Evolutionary conservation across 2,329 filamentous ascomycete genomes (phyloP).

Genomic region (Harringtonia lauricola): DNA sequence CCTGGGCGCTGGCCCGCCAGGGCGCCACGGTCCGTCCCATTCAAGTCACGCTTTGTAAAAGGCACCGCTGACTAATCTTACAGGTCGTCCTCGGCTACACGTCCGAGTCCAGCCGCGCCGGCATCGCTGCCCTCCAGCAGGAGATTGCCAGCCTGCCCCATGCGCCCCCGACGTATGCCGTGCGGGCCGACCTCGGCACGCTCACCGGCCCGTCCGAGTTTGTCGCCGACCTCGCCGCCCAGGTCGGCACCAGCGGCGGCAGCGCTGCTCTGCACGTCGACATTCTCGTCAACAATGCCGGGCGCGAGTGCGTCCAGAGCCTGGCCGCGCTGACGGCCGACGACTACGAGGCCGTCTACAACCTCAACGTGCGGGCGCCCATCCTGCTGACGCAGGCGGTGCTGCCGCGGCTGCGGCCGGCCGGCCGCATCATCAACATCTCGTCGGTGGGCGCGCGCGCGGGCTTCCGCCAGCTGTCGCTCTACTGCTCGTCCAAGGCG

Average conservation of each 20-base stretch:
- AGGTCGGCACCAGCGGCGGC: neutral
- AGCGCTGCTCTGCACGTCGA: too few species aligned
- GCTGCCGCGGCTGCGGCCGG: slow-evolving; percentile 4
- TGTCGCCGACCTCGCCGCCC: neutral
- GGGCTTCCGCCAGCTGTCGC: slow-evolving; percentile 3
- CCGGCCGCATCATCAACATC: slow-evolving; percentile 11
- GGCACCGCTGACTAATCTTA: neutral
- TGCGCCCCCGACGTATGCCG: neutral
- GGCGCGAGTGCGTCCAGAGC: neutral
- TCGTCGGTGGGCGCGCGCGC: slow-evolving; percentile 7
- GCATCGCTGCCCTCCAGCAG: neutral
- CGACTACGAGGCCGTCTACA: slow-evolving; percentile 8
- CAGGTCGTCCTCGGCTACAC: neutral
- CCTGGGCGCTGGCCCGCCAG: neutral
- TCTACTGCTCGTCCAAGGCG: slow-evolving; percentile 11
- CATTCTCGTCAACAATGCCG: slow-evolving; percentile 12
- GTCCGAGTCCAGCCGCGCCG: neutral
- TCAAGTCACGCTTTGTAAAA: neutral
- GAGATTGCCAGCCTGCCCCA: neutral
- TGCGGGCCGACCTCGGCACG: neutral
- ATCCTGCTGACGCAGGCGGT: slow-evolving; percentile 12
- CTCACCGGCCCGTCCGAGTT: neutral
- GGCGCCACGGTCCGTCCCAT: neutral
- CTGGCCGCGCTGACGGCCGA: slow-evolving; percentile 5
- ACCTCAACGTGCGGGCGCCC: slow-evolving; percentile 11